Evolutionary conservation across 495 filamentous ascomycete species (phyloP), one percentile per base, ranked within the genome.

Genomic region (Cenococcum geophilum): DNA sequence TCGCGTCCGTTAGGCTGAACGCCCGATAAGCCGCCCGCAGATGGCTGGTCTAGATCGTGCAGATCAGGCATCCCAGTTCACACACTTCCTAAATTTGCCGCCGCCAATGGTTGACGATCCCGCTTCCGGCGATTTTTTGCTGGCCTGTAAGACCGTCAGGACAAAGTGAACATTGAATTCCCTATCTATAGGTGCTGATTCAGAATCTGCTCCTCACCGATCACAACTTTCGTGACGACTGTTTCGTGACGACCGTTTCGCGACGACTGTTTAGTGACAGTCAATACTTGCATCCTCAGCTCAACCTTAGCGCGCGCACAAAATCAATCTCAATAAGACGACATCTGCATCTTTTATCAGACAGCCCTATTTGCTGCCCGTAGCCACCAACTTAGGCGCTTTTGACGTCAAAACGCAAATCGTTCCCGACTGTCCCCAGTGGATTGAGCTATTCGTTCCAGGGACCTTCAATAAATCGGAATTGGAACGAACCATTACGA

Each of bases 1-100:
- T 63, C 65, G 65, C 60, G 56, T 52, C 61, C 55, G 65, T 52
- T 61, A 50, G 65, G 61, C 65, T 64, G 47, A 58, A 64, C 65
- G 61, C 61, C 61, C 57, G 48, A 48, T 48, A 64, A 60, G 61
- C 61, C 53, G 53, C 53, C 65, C 51, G 57, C 64, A 55, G 54
- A 47, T 45, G 57, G 64, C 60, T 60, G 58, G 59, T 60, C 64
- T 60, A 35, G 57, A 67, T 63, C 64, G 36, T 67, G 60, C 60
- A 63, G 64, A 67, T 67, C 64, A 51, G 52, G 47, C 35, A 23
- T 51, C 47, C 32, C 10, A 45, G 37, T 18, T 45, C 27, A 18
- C 27, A 22, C 22, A n/a, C 8, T 49, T 49, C 8, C 49, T 52
- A 52, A 52, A 52, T 25, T 32, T 32, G 23, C 49, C 49, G 25